phyloP scores from a whole-genome alignment of 1,284 basidiomycete genomes.

The Ganoderma multipileum region DNA sequence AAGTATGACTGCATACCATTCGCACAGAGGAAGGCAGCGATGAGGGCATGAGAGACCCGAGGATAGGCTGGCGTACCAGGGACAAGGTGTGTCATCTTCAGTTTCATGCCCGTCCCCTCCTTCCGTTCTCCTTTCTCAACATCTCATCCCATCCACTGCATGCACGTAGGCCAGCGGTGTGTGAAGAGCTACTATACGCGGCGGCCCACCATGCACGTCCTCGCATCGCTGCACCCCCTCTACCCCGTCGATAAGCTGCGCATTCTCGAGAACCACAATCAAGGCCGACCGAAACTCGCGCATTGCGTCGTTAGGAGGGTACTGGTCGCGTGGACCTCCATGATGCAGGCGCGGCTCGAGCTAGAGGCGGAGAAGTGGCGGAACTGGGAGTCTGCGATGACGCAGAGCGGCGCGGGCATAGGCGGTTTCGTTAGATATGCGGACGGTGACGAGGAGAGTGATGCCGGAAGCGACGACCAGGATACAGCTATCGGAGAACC shows the following conservation, averaged over 20 bases:
- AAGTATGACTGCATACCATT: conserved; percentile 69
- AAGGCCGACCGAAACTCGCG: conserved; percentile 68
- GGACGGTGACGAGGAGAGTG: conserved; percentile 51
- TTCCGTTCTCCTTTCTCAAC: background rate
- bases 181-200: conserved; percentile 81
- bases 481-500: conserved; percentile 15
- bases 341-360: conserved; percentile 62
- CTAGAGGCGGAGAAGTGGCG: conserved; percentile 42
- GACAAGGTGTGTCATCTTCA: conserved; percentile 71
- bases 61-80: conserved; percentile 69
- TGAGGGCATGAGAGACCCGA: conserved; percentile 34
- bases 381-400: conserved; percentile 28
- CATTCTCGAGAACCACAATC: conserved; percentile 85
- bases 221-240: conserved; percentile 73
- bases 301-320: conserved; percentile 82
- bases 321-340: conserved; percentile 67
- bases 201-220: conserved; percentile 74
- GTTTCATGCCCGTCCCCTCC: background rate
- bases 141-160: background rate
- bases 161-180: no score
- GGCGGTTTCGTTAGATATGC: conserved; percentile 66
- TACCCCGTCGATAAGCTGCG: conserved; percentile 87
- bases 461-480: conserved; percentile 12
- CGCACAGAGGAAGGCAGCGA: conserved; percentile 49
- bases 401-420: conserved; percentile 33